Evolutionary conservation across 768 basidiomycete genomes (phyloP), one percentile per base, ranked within the genome.

Genomic region (Polyporus arcularius): DNA sequence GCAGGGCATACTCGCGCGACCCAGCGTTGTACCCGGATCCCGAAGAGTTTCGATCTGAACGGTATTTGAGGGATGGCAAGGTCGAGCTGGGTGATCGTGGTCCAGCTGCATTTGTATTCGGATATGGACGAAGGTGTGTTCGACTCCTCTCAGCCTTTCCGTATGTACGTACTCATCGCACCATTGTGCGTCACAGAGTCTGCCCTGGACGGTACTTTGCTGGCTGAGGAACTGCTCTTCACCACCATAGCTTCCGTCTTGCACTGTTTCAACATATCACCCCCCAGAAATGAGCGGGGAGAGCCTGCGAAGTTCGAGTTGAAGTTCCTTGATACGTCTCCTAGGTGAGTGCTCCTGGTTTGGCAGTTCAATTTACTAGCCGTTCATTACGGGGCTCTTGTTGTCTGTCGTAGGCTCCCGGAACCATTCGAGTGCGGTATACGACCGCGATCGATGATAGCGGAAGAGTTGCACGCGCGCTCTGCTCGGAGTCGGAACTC

Each of bases 41-140:
- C 14, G 71, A 78, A 10, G 65, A 57, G 32, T 85, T 85, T 68
- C 68, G 67, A 18, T 84, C 84, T 11, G 61, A 62, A 42, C 28
- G 61, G 4, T 62, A 40, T 28, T 15, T 58, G 18, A 50, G 48
- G n/a, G 57, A 56, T 32, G 78, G 76, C 16, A 71, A 75, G 15
- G 64, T 76, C 32, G 66, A 75, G 31, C 39, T 55, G 11, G 56
- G 64, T 2, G 56, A 73, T 35, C 67, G 68, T 21, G 71, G 72
- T 52, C 74, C 74, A 10, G 63, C 58, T 1, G 60, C 63, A 2
- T 60, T 68, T 42, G 71, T 71, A 8, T 77, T 77, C 31, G 73
- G 74, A 9, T 76, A 73, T 58, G 77, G 76, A 53, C 57, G 73
- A 58, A 69, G 75, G 52, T 48, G 9, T 26, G 51, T 8, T 16